Base-by-base conservation (phyloP, 2,329 filamentous ascomycete species). In the Curvularia sp. region DNA sequence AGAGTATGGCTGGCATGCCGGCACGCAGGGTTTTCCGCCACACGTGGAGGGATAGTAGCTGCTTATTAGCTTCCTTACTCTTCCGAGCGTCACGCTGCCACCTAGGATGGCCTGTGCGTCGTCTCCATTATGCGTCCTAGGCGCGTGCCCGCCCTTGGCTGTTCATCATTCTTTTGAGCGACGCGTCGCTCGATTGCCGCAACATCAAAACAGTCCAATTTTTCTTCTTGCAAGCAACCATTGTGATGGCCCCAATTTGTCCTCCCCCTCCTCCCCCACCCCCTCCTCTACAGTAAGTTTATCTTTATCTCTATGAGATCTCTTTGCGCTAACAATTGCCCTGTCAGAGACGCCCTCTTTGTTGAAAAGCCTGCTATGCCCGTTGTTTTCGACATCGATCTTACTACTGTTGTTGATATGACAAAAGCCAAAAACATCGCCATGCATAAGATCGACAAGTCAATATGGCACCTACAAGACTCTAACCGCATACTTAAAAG, bases 401-500 rank as follows among this genome's bases (percentile, higher is more conserved):
- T 60, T 5, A 60, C 49, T 34, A 57, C 53, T 45, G 30, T 57
- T 32, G 45, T 60, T 41, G 49, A 60, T 43, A 53, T 57, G 39
- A 57, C 53, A 36, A 49, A 36, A 38, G 57, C 57, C 23, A 57
- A 54, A 36, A 57, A 60, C 28, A 57, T 60, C 23, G 53, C 49
- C 15, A 13, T 25, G 30, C 34, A 60, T 45, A 57, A 60, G 45
- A 47, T 59, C 36, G 51, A 59, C 30, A 59, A 54, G 41, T 54
- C 41, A 4, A 60, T 60, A 30, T 60, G 45, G 57, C 51, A 57
- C 49, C 34, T 61, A 15, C 50, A 57, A 55, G 58, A 61, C 36
- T 57, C 50, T 32, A 28, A 59, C 48, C 48, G 42, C 18, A 55
- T 65, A 45, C 42, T 65, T 28, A 65, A 65, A 52, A 50, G 58